Percentiles rank a stretch among this genome's conserved stretches.
phyloP scores from a whole-genome alignment of 306 rosid genomes.

The Lupinus albus region DNA sequence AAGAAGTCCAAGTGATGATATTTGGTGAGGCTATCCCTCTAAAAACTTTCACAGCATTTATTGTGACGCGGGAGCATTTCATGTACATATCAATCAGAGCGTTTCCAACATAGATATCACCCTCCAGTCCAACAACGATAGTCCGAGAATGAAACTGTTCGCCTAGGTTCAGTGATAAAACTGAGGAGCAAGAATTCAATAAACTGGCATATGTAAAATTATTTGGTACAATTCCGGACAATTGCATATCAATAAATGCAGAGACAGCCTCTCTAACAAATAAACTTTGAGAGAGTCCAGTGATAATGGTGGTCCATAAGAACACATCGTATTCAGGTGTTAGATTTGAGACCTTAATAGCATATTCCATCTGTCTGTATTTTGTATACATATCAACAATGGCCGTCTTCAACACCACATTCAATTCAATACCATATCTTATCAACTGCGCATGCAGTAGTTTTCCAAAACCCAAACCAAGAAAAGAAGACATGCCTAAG shows the following conservation, averaged over 20 bases:
- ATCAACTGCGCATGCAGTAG: constrained; percentile 59
- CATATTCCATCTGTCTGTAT: constrained; percentile 52
- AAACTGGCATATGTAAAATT: constrained; percentile 59
- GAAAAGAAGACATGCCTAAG: constrained; percentile 46
- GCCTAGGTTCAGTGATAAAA: constrained; percentile 55
- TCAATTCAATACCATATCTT: constrained; percentile 54
- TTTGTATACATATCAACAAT: constrained; percentile 67
- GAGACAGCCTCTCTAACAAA: constrained; percentile 58
- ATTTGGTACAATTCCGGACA: constrained; percentile 54
- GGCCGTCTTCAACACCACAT: constrained; percentile 64
- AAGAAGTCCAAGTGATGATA: constrained; percentile 74
- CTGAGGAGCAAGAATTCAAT: constrained; percentile 55
- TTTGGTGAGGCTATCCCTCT: constrained; percentile 49
- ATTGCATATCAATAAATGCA: constrained; percentile 56
- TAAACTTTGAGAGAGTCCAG: constrained; percentile 50
- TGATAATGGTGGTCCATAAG: constrained; percentile 65
- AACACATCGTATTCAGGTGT: constrained; percentile 62
- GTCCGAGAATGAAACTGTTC: constrained; percentile 60
- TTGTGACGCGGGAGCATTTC: constrained; percentile 54
- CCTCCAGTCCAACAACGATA: constrained; percentile 56
- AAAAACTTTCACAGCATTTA: constrained; percentile 56
- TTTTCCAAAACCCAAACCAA: constrained; percentile 55
- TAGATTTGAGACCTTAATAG: constrained; percentile 57
- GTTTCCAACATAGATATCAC: constrained; percentile 58
- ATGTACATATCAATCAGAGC: constrained; percentile 69